Base-by-base conservation (phyloP, 805 yeast genomes). In the Candida alai region DNA sequence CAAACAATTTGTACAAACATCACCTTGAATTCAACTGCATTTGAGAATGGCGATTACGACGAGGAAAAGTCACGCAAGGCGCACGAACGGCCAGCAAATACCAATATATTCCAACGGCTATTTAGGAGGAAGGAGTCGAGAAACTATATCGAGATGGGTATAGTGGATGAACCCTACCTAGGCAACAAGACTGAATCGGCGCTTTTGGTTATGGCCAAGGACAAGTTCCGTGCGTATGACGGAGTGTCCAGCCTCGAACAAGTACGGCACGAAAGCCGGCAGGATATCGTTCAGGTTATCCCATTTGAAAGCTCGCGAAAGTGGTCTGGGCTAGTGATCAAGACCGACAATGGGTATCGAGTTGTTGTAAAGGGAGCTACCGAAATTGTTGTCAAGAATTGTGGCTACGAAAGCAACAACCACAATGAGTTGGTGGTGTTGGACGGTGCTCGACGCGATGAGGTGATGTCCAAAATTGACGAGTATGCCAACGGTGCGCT, bases 101-200 rank as follows among this genome's bases (percentile, higher is more conserved):
- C 52, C 27, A 49, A 60, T 10, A 40, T 65, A 30, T 45, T 63
- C 19, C 46, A 47, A 35, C 58, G 51, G 34, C 30, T 63, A 13
- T 46, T 55, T 17, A 41, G 44, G 16, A 39, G 40, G 11, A 34
- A 41, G 10, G 33, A 41, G 4, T 35, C 40, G 7, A 22, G 33
- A 19, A 31, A 40, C 13, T 37, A 28, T 40, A 45, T 37, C 38
- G 49, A 32, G 41, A 43, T 39, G 40, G 50, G 44, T 9, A 41
- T 30, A 15, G 48, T 49, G 8, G 46, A 62, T 32, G 93, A 84
- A 42, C 79, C 80, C 2, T 88, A 74, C 49, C 65, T 88, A 31
- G 99, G 99, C 5, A 85, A 94, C 38, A 93, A 93, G 58, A 94
- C 98, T 3, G 99, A 93, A 58, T 78, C 89, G 21, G 97, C 98